Evolutionary conservation across 2,329 filamentous ascomycete species (phyloP).

Genomic region (Chaetomiaceae sp.): DNA sequence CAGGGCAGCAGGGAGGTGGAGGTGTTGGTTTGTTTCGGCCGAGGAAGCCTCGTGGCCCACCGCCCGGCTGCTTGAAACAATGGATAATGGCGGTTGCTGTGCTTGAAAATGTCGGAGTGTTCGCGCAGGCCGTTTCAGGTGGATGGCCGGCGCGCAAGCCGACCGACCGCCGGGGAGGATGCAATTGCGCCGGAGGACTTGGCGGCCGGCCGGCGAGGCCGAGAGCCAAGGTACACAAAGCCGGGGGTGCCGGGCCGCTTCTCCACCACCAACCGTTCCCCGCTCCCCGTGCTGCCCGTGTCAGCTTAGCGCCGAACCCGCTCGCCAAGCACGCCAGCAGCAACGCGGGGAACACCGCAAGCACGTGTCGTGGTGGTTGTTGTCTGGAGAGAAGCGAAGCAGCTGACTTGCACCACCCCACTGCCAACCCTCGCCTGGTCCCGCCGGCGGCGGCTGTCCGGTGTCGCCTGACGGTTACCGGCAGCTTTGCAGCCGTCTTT

Average conservation of each 20-base stretch:
- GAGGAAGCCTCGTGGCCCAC: neutral
- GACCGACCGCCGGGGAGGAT: too few relatives aligned
- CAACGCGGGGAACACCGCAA: too few relatives aligned
- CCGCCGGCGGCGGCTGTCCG: neutral
- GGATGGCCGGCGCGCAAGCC: too few relatives aligned
- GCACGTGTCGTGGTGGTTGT: neutral
- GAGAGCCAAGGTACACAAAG: too few relatives aligned
- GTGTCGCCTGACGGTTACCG: slow-evolving; percentile 8
- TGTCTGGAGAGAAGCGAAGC: neutral
- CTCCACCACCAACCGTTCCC: neutral
- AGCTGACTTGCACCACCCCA: slow-evolving; percentile 10
- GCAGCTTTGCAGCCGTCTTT: neutral
- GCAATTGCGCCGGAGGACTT: too few relatives aligned
- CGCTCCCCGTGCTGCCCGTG: too few relatives aligned
- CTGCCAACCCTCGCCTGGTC: neutral
- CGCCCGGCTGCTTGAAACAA: neutral
- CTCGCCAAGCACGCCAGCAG: too few relatives aligned
- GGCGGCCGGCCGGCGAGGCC: neutral
- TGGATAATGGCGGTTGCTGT: neutral
- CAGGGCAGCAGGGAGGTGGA: neutral
- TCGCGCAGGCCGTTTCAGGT: too few relatives aligned
- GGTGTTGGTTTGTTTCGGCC: neutral
- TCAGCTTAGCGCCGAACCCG: neutral
- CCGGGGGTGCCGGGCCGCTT: neutral
- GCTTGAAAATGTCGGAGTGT: neutral